Conservation (phyloP, 805 yeast species). For the Cyberlindnera xylosilytica region DNA sequence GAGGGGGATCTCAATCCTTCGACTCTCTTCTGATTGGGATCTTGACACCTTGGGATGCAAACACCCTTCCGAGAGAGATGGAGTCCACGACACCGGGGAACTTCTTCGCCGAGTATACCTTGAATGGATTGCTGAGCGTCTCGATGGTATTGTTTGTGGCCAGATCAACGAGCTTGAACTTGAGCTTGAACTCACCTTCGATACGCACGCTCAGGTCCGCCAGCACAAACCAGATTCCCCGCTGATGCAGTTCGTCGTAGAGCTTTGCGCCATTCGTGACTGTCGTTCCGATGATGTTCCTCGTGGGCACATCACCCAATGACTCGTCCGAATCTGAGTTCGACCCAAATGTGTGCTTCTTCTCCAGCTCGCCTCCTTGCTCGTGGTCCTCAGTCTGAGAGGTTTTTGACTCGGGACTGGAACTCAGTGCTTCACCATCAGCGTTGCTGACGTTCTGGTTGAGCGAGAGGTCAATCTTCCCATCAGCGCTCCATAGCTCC, state of each 20-base stretch:
- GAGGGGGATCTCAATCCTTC: conserved; percentile 8
- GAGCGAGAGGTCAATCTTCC: conserved; percentile 18
- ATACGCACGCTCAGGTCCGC: conserved; percentile 41
- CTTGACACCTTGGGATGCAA: conserved; percentile 41
- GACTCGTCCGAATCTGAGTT: conserved; percentile 15
- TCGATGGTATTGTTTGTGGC: conserved; percentile 13
- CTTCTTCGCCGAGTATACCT: conserved; percentile 40
- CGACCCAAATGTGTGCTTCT: background rate
- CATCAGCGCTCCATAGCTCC: conserved; percentile 39
- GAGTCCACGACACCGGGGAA: conserved; percentile 45
- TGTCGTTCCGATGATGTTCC: conserved; percentile 38
- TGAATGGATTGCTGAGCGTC: conserved; percentile 33
- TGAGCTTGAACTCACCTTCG: conserved; percentile 40
- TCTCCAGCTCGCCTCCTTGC: too few relatives aligned
- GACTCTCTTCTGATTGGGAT: conserved; percentile 38
- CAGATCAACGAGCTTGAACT: conserved; percentile 35
- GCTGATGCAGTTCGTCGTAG: conserved; percentile 31
- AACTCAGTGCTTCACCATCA: conserved; percentile 2
- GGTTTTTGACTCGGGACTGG: too few relatives aligned
- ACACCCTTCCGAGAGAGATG: conserved; percentile 36
- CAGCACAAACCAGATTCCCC: conserved; percentile 41
- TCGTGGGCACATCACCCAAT: conserved; percentile 28
- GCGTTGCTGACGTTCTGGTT: conserved; percentile 23
- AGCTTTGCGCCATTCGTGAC: conserved; percentile 38
- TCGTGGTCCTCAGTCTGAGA: too few relatives aligned